phyloP scores from a whole-genome alignment of 805 yeast genomes.

The Candida manassasensis region DNA sequence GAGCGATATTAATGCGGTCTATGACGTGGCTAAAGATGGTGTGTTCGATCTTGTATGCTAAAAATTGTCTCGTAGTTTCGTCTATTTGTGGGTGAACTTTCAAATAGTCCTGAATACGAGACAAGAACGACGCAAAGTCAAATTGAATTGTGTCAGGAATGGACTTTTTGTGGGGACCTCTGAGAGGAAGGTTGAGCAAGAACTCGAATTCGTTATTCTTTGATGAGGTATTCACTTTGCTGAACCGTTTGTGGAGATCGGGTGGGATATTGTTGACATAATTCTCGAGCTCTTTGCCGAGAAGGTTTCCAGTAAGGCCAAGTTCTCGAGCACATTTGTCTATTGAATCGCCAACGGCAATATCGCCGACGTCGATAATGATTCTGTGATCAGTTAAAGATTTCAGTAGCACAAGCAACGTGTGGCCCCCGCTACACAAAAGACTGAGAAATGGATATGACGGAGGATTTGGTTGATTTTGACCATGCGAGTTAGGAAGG shows the following conservation, averaged over 20 bases:
- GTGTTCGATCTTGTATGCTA: slow-evolving; percentile 59
- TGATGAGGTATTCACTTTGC: slow-evolving; percentile 15
- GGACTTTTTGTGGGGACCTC: slow-evolving; percentile 24
- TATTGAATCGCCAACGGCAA: slow-evolving; percentile 89
- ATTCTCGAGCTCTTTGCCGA: slow-evolving; percentile 76
- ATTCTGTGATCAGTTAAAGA: slow-evolving; percentile 65
- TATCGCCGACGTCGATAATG: slow-evolving; percentile 71
- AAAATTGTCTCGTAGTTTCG: slow-evolving; percentile 37
- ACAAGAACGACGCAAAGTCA: slow-evolving; percentile 74
- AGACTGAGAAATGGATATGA: slow-evolving; percentile 68
- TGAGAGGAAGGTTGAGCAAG: slow-evolving; percentile 27
- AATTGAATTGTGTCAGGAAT: slow-evolving; percentile 38
- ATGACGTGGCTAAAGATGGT: slow-evolving; percentile 69
- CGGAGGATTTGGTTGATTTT: slow-evolving; percentile 38
- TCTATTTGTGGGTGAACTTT: slow-evolving; percentile 10
- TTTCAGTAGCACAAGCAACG: slow-evolving; percentile 71
- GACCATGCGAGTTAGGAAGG: slow-evolving; percentile 37
- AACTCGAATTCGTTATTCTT: slow-evolving; percentile 21
- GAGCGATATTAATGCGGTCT: slow-evolving; percentile 53
- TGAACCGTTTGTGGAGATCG: slow-evolving; percentile 23
- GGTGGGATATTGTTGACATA: slow-evolving; percentile 37
- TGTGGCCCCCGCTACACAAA: slow-evolving; percentile 91
- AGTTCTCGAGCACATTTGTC: slow-evolving; percentile 89
- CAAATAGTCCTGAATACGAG: slow-evolving; percentile 40
- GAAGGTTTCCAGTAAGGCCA: slow-evolving; percentile 77